Conservation (phyloP, 495 filamentous ascomycete genomes). For the Lasiosphaeriaceae sp. region DNA sequence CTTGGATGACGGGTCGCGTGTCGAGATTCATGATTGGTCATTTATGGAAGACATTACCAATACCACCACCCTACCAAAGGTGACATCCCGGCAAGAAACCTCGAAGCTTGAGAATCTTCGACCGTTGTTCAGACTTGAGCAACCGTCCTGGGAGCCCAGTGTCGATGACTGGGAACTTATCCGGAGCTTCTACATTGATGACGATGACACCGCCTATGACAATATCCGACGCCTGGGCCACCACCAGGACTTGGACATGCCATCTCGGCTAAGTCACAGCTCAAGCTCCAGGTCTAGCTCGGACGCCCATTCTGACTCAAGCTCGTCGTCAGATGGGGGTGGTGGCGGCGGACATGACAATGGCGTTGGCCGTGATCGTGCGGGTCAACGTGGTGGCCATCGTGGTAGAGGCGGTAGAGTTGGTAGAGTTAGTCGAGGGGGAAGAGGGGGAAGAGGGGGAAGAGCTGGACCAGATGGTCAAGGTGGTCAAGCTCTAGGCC, state of each 20-base stretch:
- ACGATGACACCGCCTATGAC: slow-evolving; percentile 17
- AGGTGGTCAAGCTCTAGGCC: too few species aligned
- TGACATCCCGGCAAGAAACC: not conserved
- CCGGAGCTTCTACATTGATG: slow-evolving; percentile 21
- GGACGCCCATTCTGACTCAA: too few species aligned
- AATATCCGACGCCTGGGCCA: slow-evolving; percentile 1
- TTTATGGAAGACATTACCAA: slow-evolving; percentile 33
- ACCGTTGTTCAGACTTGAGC: slow-evolving; percentile 7
- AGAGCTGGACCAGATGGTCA: too few species aligned
- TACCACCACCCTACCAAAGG: slow-evolving; percentile 14
- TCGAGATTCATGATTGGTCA: slow-evolving; percentile 26
- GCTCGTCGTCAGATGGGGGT: too few species aligned
- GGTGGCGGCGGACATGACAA: too few species aligned
- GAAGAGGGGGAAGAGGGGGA: too few species aligned
- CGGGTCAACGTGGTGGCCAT: too few species aligned
- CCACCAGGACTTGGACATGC: slow-evolving; percentile 15
- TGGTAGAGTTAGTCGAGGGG: too few species aligned
- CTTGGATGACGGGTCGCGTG: not conserved
- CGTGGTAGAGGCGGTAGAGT: too few species aligned
- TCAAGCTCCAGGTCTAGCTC: too few species aligned
- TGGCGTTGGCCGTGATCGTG: too few species aligned
- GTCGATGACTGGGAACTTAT: slow-evolving; percentile 19
- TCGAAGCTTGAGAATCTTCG: slow-evolving; percentile 25
- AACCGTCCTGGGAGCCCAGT: slow-evolving; percentile 17
- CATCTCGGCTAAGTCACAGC: slow-evolving; percentile 1